Evolutionary conservation across 2,329 filamentous ascomycete genomes (phyloP).

Genomic region (Cladobotryum protrusum): DNA sequence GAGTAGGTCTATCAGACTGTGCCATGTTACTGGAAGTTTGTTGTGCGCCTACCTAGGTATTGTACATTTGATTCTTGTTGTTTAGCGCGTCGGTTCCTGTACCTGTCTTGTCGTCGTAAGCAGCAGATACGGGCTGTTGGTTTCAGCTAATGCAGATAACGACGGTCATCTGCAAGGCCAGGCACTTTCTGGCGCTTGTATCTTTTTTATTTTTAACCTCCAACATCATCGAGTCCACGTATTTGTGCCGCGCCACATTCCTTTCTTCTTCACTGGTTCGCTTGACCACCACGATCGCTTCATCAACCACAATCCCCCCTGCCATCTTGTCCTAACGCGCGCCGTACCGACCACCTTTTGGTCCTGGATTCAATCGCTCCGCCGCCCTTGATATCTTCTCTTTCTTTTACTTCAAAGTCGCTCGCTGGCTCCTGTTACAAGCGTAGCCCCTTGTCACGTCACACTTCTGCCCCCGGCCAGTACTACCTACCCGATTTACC

Average conservation of each 20-base stretch:
- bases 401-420: conserved; percentile 1
- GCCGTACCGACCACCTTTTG: conserved; percentile 1
- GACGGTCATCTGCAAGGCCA: no score
- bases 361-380: conserved; percentile 4
- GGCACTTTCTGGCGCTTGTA: no score
- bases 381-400: neutral
- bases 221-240: conserved; percentile 2
- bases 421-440: conserved; percentile 4
- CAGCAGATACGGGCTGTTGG: no score
- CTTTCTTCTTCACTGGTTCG: neutral
- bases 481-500: neutral
- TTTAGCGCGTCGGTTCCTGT: no score
- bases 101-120: no score
- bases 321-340: conserved; percentile 1
- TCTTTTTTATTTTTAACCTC: no score
- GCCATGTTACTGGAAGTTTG: no score
- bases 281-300: neutral
- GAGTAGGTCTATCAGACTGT: no score
- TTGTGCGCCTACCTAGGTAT: no score
- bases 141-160: no score
- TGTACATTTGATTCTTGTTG: no score
- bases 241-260: neutral
- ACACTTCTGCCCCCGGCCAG: no score
- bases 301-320: neutral
- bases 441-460: neutral